A percentile compares a stretch with the other conserved stretches of the same genome.
These are phyloP conservation scores for Nannochloropsis salina DNA, from an alignment of 108 stramenopile species.

Conservation along the genomic window DNA sequence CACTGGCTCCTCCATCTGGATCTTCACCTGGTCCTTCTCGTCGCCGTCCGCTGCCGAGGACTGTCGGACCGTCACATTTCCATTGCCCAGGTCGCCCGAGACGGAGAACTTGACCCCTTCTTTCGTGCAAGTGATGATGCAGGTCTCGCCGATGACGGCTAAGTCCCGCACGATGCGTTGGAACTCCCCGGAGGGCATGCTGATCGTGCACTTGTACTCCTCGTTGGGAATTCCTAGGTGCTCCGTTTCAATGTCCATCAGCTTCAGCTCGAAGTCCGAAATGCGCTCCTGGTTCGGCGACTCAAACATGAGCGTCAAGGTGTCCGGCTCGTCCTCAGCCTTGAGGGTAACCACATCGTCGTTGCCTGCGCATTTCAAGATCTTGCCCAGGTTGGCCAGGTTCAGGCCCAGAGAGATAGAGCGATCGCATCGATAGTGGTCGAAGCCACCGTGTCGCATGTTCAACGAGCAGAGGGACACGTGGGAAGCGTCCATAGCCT, in stretches of 20 bases:
- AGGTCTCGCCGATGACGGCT: constrained; percentile 92
- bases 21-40: constrained; percentile 71
- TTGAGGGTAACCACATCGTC: constrained; percentile 91
- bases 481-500: constrained; percentile 98
- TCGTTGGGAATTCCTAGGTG: constrained; percentile 97
- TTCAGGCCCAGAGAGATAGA: constrained; percentile 86
- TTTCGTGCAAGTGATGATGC: constrained; percentile 85
- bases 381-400: constrained; percentile 87
- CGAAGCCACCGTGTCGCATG: constrained; percentile 73
- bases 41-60: constrained; percentile 82
- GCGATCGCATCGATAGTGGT: constrained; percentile 92
- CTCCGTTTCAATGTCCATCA: constrained; percentile 97
- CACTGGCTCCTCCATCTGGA: constrained; percentile 96
- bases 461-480: constrained; percentile 84
- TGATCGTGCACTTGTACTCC: constrained; percentile 92
- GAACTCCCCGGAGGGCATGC: constrained; percentile 90
- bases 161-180: constrained; percentile 95
- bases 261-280: constrained; percentile 96
- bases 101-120: constrained; percentile 90
- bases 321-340: constrained; percentile 86
- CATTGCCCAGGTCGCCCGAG: constrained; percentile 84
- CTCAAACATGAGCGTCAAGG: constrained; percentile 88
- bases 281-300: constrained; percentile 58
- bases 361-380: constrained; percentile 94
- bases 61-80: constrained; percentile 82